Base-by-base conservation (phyloP, 202 grass and related monocot genomes). In the Zoysia matrella region DNA sequence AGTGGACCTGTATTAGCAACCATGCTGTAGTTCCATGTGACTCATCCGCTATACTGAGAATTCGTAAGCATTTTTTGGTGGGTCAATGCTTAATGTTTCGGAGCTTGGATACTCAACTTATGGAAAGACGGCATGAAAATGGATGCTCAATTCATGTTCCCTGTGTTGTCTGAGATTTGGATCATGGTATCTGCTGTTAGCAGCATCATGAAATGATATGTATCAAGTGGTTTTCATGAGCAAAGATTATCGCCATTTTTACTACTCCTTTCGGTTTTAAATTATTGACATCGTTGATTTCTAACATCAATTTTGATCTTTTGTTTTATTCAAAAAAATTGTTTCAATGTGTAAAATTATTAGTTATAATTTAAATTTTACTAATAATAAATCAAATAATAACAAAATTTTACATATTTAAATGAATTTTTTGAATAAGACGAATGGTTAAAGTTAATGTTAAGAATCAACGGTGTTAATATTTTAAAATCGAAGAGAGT, bases 1-100 rank as follows among this genome's bases (percentile, higher is more conserved):
- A 12, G 14, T 69, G 62, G 42, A 73, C 51, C 68, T 76, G 44
- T 85, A 60, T 45, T 71, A 58, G 6, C 62, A 71, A 48, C 14
- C 0, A 3, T 61, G 60, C 30, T 13, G 30, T 36, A 36, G 30
- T 36, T 36, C 30, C 30, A 36, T 36, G 30, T 36, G 30, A 39
- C 76, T 71, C n/a, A n/a, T 48, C 40, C 7, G 62, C 55, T 47
- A 84, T 46, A 41, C n/a, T 2, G 30, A 55, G 72, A 66, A 72
- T 72, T n/a, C 44, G 2, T 13, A 43, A 42, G 7, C 4, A 3
- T 36, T 54, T 66, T 1, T 67, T 40, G n/a, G 44, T 52, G 45
- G 47, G 22, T 67, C n/a, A 67, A 41, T 68, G 66, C 61, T 42
- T 51, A 52, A 45, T 68, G 46, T 50, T 73, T 53, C 14, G 39